Conservation (phyloP, 768 basidiomycete genomes). For the Galerina marginata region DNA sequence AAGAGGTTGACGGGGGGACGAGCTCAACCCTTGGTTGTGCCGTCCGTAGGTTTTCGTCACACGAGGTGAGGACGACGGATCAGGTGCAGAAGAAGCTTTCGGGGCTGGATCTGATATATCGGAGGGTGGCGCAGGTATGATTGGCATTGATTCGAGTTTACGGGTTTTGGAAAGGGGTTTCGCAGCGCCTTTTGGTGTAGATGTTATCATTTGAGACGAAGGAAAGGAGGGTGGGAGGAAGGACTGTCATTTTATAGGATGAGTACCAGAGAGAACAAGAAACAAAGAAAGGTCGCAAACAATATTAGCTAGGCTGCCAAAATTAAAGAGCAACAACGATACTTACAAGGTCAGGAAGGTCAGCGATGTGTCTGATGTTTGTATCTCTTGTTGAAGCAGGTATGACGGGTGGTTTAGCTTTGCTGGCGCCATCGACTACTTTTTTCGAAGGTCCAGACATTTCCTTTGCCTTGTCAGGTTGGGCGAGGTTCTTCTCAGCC, state of each 20-base stretch:
- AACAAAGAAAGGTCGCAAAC: not conserved
- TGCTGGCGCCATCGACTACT: too few species aligned
- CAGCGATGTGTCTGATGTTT: conserved; percentile 11
- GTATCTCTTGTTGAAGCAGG: not conserved
- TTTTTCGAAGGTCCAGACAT: not conserved
- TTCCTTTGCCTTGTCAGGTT: not conserved
- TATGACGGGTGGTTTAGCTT: not conserved
- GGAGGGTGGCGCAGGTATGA: conserved; percentile 34
- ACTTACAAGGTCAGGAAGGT: conserved; percentile 21
- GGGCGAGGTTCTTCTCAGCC: not conserved
- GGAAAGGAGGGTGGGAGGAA: conserved; percentile 25
- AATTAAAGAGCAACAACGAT: not conserved
- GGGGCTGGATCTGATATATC: not conserved
- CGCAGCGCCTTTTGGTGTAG: conserved; percentile 28
- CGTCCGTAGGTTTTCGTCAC: conserved; percentile 18
- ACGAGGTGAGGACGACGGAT: conserved; percentile 16
- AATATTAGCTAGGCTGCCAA: not conserved
- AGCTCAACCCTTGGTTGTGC: not conserved
- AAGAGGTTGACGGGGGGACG: conserved; percentile 1
- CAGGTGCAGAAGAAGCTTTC: not conserved
- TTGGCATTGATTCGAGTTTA: conserved; percentile 51
- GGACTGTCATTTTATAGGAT: conserved; percentile 6
- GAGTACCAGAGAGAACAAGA: not conserved
- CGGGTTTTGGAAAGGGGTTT: conserved; percentile 23
- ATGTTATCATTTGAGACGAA: conserved; percentile 23